Base-by-base conservation (phyloP, 805 yeast genomes). In the Phaffomyces thermotolerans region DNA sequence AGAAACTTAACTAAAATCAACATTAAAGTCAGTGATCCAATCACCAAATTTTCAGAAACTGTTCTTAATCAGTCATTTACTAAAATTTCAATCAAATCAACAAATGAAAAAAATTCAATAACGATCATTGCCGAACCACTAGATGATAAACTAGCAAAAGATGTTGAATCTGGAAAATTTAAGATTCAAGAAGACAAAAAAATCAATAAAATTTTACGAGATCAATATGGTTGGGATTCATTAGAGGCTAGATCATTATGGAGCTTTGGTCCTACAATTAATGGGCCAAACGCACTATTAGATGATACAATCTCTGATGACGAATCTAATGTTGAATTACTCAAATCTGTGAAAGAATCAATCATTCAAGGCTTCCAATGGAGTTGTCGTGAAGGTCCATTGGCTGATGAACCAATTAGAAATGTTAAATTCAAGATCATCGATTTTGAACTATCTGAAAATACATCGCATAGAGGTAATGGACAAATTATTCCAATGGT, bases 371-470 rank as follows among this genome's bases (percentile, higher is more conserved):
- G 98, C 0, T 93, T 91, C 64, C 73, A 75, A 53, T 85, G 95
- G 93, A 82, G 84, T 3, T 70, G 76, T 0, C 70, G 78, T 44
- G 95, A 86, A 54, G 99, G 99, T 0, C 99, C 99, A 0, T 66
- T 93, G n/a, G 79, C 95, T 48, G 95, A 84, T 47, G 96, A 88
- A 57, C 81, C 85, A 0, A 69, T 93, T 7, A 66, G 85, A 42
- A 75, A 80, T 42, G 77, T 81, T 6, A 79, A 76, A 49, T 88
- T 93, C 62, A 77, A 78, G 43, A 71, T 93, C 34, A 68, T 87
- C 38, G 86, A 81, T 44, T 75, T 78, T 0, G 64, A 66, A 0
- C 54, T 84, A 4, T 71, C 82, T 6, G 62, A 68, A 0, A 72
- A 73, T 25, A 65, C 69, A 6, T 52, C 71, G 2, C 76, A 72